Evolutionary conservation across 306 rosid species (phyloP).

Genomic region (Benincasa hispida): DNA sequence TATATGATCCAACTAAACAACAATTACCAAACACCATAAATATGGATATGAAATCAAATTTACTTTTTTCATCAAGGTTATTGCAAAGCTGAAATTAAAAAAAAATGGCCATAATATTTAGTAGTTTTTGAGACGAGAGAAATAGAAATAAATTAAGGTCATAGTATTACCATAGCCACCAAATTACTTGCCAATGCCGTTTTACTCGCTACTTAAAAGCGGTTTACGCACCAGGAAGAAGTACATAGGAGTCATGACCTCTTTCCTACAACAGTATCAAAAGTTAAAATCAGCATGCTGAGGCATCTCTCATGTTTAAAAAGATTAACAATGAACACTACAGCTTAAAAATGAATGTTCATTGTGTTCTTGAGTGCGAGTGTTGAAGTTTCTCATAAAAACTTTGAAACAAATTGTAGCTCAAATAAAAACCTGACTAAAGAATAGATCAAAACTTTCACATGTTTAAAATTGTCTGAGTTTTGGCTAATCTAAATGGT

Average conservation of each 20-base stretch:
- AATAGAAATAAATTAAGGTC: neutral
- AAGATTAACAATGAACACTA: neutral
- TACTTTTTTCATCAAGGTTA: neutral
- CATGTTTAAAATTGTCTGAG: neutral
- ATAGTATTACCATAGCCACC: neutral
- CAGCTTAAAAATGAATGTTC: neutral
- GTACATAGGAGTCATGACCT: conserved; percentile 85
- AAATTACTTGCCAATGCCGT: neutral
- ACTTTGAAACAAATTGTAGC: neutral
- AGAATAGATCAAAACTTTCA: neutral
- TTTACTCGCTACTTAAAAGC: conserved; percentile 18
- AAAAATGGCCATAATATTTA: neutral
- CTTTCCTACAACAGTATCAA: conserved; percentile 38
- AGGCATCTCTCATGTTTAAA: neutral
- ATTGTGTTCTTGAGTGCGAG: neutral
- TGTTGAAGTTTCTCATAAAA: neutral
- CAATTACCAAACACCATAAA: neutral
- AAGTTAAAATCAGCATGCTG: neutral
- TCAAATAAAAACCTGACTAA: no score
- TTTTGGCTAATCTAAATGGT: neutral
- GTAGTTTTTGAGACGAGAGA: neutral
- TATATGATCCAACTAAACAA: neutral
- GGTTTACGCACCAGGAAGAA: conserved; percentile 89
- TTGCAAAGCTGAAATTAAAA: neutral
- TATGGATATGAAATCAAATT: neutral